These are phyloP conservation scores for Gilbertella persicaria DNA, from an alignment of 371 early-diverging fungal species.

Conservation along the genomic window DNA sequence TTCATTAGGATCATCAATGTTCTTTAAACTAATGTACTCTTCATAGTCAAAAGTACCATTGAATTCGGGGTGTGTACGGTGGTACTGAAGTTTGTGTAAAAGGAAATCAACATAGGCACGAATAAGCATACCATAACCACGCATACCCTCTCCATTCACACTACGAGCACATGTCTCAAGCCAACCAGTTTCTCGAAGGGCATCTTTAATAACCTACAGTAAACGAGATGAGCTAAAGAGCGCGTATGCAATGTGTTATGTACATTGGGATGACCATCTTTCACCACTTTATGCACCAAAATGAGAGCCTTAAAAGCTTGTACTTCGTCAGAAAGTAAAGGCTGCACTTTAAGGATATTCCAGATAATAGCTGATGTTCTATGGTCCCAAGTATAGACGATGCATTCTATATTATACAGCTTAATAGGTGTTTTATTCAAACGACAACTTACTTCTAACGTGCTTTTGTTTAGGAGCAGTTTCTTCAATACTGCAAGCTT, in stretches of 20 bases:
- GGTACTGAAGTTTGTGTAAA: slow-evolving; percentile 89
- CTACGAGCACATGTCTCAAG: slow-evolving; percentile 69
- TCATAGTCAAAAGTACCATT: slow-evolving; percentile 96
- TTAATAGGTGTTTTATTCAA: too few relatives aligned
- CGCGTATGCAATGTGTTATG: too few relatives aligned
- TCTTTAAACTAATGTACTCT: slow-evolving; percentile 91
- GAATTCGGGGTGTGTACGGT: slow-evolving; percentile 90
- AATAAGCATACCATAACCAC: slow-evolving; percentile 89
- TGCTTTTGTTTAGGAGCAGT: slow-evolving; percentile 98
- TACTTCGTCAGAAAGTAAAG: slow-evolving; percentile 89
- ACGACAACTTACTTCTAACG: slow-evolving; percentile 72
- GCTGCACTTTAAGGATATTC: slow-evolving; percentile 84
- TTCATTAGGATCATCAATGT: slow-evolving; percentile 96
- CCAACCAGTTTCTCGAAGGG: slow-evolving; percentile 70
- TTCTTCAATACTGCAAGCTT: slow-evolving; percentile 90
- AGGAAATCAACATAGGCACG: slow-evolving; percentile 90
- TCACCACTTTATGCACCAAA: slow-evolving; percentile 92
- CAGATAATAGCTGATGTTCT: slow-evolving; percentile 87
- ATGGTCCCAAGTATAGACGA: slow-evolving; percentile 95
- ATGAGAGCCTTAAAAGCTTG: slow-evolving; percentile 96
- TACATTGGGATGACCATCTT: slow-evolving; percentile 88
- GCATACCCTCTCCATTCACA: slow-evolving; percentile 59
- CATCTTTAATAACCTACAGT: slow-evolving; percentile 71
- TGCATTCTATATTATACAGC: too few relatives aligned
- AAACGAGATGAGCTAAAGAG: background rate